A percentile compares a stretch with the other conserved stretches of the same genome.
Evolutionary conservation across 164 flowering plant genomes (phyloP).

Genomic region (Akebia trifoliata): DNA sequence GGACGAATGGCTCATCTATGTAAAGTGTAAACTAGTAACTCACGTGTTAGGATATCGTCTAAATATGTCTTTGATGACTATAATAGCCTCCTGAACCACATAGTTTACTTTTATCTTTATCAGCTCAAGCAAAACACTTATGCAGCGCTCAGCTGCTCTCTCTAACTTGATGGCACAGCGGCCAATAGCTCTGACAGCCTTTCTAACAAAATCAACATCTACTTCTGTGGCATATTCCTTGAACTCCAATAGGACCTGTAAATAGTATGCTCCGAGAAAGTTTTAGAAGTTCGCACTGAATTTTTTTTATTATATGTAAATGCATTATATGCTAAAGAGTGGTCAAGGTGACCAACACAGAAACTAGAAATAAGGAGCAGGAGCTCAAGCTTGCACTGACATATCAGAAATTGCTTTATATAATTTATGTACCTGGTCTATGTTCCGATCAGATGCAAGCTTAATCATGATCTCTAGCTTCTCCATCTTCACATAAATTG

Average conservation of each 20-base stretch:
- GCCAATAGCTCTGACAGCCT: conserved; percentile 99
- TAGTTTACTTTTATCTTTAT: conserved; percentile 99
- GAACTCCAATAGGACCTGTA: conserved; percentile 91
- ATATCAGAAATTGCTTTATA: no score
- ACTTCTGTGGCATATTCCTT: conserved; percentile 99
- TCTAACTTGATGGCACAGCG: conserved; percentile 97
- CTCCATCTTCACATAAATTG: conserved; percentile 97
- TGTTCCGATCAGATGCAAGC: conserved; percentile 96
- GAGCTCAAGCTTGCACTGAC: no score
- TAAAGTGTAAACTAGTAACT: conserved; percentile 14
- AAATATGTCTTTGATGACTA: conserved; percentile 95
- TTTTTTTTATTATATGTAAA: no score
- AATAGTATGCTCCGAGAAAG: conserved; percentile 1
- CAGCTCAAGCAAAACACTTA: conserved; percentile 94
- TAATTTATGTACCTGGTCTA: conserved; percentile 76
- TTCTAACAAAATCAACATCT: conserved; percentile 98
- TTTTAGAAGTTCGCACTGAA: conserved; percentile 3
- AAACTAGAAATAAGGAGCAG: neutral
- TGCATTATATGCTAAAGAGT: no score
- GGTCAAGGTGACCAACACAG: no score
- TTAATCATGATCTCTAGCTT: conserved; percentile 97
- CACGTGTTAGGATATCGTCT: conserved; percentile 99
- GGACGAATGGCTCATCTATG: conserved; percentile 8
- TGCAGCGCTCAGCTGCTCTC: conserved; percentile 98
- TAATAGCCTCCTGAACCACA: conserved; percentile 98